Percentiles rank a stretch among this genome's conserved stretches.
phyloP scores from a whole-genome alignment of 1,284 basidiomycete species.

The Apiotrichum laibachii region DNA sequence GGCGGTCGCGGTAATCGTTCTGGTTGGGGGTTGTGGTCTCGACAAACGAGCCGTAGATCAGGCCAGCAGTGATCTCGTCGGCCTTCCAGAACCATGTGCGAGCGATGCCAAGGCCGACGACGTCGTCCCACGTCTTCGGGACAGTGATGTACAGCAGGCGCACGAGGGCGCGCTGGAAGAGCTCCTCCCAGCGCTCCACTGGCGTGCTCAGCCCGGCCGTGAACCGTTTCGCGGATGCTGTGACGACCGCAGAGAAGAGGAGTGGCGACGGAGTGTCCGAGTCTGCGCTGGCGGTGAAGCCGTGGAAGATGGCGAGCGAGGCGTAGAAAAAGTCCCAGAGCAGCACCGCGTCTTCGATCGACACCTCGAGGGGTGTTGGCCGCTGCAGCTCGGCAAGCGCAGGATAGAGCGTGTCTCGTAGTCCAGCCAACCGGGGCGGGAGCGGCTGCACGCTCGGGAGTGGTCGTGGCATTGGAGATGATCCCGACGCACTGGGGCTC shows the following conservation, averaged over 20 bases:
- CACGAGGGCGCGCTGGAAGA: constrained; percentile 22
- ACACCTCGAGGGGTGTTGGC: constrained; percentile 14
- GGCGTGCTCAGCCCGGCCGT: constrained; percentile 7
- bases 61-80: constrained; percentile 20
- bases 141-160: constrained; percentile 18
- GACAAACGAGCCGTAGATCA: constrained; percentile 20
- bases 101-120: constrained; percentile 22
- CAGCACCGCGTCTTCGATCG: constrained; percentile 19
- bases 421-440: constrained; percentile 5
- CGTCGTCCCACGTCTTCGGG: constrained; percentile 24
- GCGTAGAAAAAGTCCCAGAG: constrained; percentile 26
- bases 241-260: constrained; percentile 19
- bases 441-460: neutral
- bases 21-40: constrained; percentile 16
- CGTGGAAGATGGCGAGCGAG: constrained; percentile 24
- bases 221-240: constrained; percentile 18
- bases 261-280: constrained; percentile 21
- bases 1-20: constrained; percentile 17
- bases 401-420: constrained; percentile 15
- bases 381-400: constrained; percentile 14
- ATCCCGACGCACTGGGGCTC: neutral
- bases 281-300: constrained; percentile 20
- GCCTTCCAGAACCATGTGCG: constrained; percentile 26
- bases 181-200: constrained; percentile 19
- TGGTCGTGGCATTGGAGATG: neutral